These are phyloP conservation scores for Backusella mclennaniae DNA, from an alignment of 192 early-diverging fungal species.

Conservation along the genomic window DNA sequence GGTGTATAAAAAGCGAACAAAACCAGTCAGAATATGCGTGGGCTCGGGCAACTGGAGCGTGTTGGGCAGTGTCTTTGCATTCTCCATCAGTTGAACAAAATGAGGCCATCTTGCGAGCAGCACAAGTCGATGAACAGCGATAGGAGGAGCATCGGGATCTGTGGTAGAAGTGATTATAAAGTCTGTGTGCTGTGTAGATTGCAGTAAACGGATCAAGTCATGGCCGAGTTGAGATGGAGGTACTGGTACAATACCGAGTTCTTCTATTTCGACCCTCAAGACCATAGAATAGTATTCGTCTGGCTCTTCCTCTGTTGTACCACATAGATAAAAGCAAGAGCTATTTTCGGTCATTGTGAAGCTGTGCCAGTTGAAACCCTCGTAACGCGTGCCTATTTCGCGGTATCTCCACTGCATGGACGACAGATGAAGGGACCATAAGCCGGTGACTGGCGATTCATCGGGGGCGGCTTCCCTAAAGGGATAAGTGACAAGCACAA, in stretches of 20 bases:
- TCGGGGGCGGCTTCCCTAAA: not conserved
- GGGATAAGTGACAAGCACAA: constrained; percentile 41
- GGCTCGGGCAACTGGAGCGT: constrained; percentile 54
- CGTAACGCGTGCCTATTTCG: constrained; percentile 32
- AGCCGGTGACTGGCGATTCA: constrained; percentile 33
- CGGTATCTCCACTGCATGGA: constrained; percentile 55
- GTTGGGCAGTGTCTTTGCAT: constrained; percentile 42
- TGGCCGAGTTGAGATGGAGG: constrained; percentile 48
- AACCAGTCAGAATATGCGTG: constrained; percentile 45
- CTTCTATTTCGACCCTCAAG: constrained; percentile 54
- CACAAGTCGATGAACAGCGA: constrained; percentile 57
- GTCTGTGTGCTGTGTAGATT: constrained; percentile 33
- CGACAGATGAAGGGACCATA: constrained; percentile 60
- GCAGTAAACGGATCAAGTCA: constrained; percentile 47
- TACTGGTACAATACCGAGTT: constrained; percentile 51
- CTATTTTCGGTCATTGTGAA: constrained; percentile 56
- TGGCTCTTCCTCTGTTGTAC: constrained; percentile 49
- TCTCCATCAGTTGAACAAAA: constrained; percentile 49
- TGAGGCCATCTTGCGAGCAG: constrained; percentile 64
- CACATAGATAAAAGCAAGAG: constrained; percentile 54
- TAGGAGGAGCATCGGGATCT: constrained; percentile 25
- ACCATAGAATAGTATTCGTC: constrained; percentile 59
- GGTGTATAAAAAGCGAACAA: constrained; percentile 59
- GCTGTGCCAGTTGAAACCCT: constrained; percentile 53
- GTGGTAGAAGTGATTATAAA: constrained; percentile 45